A percentile compares a stretch with the other conserved stretches of the same genome.
Conservation (phyloP, 257 asterid species). For the Penstemon eatonii region DNA sequence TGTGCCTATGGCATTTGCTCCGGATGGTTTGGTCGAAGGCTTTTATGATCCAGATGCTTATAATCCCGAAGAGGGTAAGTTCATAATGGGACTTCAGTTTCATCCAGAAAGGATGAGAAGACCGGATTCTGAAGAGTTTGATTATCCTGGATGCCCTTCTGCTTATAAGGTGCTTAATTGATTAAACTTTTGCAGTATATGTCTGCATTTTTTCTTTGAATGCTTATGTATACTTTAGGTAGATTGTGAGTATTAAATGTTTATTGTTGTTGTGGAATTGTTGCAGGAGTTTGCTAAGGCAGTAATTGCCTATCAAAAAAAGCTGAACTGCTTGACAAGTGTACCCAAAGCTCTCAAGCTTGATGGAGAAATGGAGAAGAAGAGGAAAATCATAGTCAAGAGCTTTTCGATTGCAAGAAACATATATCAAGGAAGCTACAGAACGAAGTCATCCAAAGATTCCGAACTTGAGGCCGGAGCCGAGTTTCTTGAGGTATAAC, state of each 20-base stretch:
- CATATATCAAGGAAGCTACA: slow-evolving; percentile 31
- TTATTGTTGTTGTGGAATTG: slow-evolving; percentile 9
- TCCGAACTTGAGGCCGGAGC: slow-evolving; percentile 74
- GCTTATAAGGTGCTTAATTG: slow-evolving; percentile 8
- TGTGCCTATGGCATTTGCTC: slow-evolving; percentile 86
- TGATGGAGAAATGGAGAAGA: slow-evolving; percentile 46
- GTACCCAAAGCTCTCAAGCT: slow-evolving; percentile 33
- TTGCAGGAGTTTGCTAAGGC: slow-evolving; percentile 50
- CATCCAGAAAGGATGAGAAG: slow-evolving; percentile 89
- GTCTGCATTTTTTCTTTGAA: not conserved
- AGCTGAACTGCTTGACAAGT: slow-evolving; percentile 24
- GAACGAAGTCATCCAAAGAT: slow-evolving; percentile 31
- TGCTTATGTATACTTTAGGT: not conserved
- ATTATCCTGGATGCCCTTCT: slow-evolving; percentile 69
- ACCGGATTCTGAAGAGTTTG: slow-evolving; percentile 59
- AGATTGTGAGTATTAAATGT: not conserved
- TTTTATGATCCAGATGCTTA: slow-evolving; percentile 83
- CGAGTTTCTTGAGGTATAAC: slow-evolving; percentile 68
- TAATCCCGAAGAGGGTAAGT: slow-evolving; percentile 82
- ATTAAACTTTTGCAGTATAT: not conserved
- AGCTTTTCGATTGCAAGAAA: slow-evolving; percentile 47
- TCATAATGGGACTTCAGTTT: slow-evolving; percentile 91
- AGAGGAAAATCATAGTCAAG: slow-evolving; percentile 36
- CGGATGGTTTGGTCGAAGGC: slow-evolving; percentile 84
- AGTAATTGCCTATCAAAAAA: slow-evolving; percentile 48